These are phyloP conservation scores for Sporothrix inflata DNA, from an alignment of 2,329 filamentous ascomycete species.

Conservation along the genomic window DNA sequence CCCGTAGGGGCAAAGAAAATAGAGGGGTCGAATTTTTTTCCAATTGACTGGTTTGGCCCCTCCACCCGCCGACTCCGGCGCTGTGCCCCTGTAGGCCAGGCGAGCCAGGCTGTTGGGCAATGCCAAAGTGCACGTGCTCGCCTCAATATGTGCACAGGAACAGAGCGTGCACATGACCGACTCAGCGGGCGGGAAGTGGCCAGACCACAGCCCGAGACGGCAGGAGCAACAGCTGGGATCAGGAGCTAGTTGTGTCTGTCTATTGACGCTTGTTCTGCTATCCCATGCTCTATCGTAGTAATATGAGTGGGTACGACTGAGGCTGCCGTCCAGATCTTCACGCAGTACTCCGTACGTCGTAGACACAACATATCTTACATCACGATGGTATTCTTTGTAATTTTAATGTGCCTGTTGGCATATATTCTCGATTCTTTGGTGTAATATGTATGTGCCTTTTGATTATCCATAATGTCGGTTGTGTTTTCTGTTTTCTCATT, in stretches of 20 bases:
- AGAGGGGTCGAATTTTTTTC: conserved; percentile 16
- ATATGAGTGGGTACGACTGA: too few species aligned
- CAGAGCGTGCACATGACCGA: neutral
- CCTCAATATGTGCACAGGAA: neutral
- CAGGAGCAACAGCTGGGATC: neutral
- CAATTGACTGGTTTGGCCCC: conserved; percentile 9
- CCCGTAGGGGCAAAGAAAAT: neutral
- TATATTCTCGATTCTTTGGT: neutral
- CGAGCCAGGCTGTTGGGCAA: neutral
- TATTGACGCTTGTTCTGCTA: too few species aligned
- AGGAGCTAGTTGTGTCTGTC: too few species aligned
- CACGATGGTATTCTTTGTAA: too few species aligned
- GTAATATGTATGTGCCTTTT: neutral
- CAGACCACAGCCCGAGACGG: neutral
- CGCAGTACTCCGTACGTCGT: too few species aligned
- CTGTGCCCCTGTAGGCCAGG: neutral
- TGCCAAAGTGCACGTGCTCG: neutral
- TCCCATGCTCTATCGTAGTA: too few species aligned
- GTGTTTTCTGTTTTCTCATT: neutral
- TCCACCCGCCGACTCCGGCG: conserved; percentile 21
- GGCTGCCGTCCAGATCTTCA: too few species aligned
- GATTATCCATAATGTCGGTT: neutral
- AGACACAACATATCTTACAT: too few species aligned
- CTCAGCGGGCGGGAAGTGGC: neutral
- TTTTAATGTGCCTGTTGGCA: too few species aligned